phyloP scores from a whole-genome alignment of 2,329 filamentous ascomycete species.

The Mycosphaerella sp. region DNA sequence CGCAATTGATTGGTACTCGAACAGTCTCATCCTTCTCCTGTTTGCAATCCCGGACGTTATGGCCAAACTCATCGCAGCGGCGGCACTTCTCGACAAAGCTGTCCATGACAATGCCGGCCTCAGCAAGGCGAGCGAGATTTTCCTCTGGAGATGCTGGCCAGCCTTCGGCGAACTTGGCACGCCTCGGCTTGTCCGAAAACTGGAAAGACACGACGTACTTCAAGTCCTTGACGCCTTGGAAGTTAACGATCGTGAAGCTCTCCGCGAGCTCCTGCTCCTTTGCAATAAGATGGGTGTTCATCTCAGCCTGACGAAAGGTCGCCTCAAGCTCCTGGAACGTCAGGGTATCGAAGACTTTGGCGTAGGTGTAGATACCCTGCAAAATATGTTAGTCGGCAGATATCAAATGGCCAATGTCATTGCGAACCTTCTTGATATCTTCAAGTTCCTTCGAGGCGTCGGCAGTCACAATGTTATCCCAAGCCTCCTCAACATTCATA shows the following conservation, averaged over 20 bases:
- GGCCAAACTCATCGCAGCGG: constrained; percentile 45
- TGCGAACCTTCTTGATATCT: constrained; percentile 52
- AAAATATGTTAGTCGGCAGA: constrained; percentile 6
- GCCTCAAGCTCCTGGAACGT: constrained; percentile 58
- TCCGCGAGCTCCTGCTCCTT: constrained; percentile 49
- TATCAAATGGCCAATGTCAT: not conserved
- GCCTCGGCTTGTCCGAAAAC: constrained; percentile 42
- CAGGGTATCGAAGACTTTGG: constrained; percentile 53
- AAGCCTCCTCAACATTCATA: constrained; percentile 48
- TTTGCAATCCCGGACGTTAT: constrained; percentile 43
- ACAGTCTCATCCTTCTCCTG: constrained; percentile 39
- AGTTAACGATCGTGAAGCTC: constrained; percentile 63
- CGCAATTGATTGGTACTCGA: constrained; percentile 44
- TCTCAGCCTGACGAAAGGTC: constrained; percentile 49
- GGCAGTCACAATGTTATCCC: constrained; percentile 51
- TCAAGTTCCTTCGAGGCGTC: constrained; percentile 53
- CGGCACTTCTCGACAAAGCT: constrained; percentile 45
- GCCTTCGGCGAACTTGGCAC: constrained; percentile 40
- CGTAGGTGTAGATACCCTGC: constrained; percentile 45
- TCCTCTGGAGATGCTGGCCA: constrained; percentile 47
- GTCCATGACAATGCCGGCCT: constrained; percentile 48
- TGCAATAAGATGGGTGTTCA: constrained; percentile 57
- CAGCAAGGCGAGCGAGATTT: constrained; percentile 46
- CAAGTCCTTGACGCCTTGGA: constrained; percentile 56
- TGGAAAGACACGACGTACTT: constrained; percentile 48